A percentile compares a stretch with the other conserved stretches of the same genome.
These are phyloP conservation scores for Decorospora gaudefroyi DNA, from an alignment of 2,329 filamentous ascomycete genomes.

Conservation along the genomic window DNA sequence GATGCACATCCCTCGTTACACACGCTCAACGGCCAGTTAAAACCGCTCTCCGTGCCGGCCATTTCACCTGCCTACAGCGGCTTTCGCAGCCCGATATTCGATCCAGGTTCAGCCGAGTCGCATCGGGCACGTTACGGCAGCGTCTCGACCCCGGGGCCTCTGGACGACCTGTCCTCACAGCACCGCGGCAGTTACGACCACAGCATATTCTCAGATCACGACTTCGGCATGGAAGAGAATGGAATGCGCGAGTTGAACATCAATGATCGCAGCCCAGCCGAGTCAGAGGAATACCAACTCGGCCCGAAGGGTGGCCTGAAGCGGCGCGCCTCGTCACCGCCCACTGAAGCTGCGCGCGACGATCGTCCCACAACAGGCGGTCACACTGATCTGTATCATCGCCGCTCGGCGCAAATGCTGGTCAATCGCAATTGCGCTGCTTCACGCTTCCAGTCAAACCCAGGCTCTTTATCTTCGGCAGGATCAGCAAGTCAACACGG, in stretches of 20 bases:
- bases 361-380: constrained; percentile 52
- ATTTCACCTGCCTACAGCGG: constrained; percentile 51
- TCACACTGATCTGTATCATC: constrained; percentile 57
- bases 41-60: constrained; percentile 52
- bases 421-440: constrained; percentile 60
- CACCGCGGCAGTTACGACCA: constrained; percentile 68
- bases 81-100: constrained; percentile 51
- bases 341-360: constrained; percentile 58
- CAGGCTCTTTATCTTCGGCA: constrained; percentile 65
- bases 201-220: constrained; percentile 56
- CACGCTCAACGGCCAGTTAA: constrained; percentile 51
- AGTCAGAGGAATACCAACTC: constrained; percentile 51
- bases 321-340: constrained; percentile 66
- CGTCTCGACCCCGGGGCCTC: constrained; percentile 52
- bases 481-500: constrained; percentile 65
- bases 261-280: constrained; percentile 57
- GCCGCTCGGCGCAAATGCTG: constrained; percentile 60
- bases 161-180: constrained; percentile 59
- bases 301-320: constrained; percentile 62
- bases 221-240: constrained; percentile 60
- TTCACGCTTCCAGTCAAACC: constrained; percentile 59
- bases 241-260: constrained; percentile 58
- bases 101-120: constrained; percentile 36
- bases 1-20: constrained; percentile 47
- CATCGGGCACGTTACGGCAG: constrained; percentile 54